These are phyloP conservation scores for Colletotrichum viniferum DNA, from an alignment of 2,329 filamentous ascomycete genomes.

Conservation along the genomic window DNA sequence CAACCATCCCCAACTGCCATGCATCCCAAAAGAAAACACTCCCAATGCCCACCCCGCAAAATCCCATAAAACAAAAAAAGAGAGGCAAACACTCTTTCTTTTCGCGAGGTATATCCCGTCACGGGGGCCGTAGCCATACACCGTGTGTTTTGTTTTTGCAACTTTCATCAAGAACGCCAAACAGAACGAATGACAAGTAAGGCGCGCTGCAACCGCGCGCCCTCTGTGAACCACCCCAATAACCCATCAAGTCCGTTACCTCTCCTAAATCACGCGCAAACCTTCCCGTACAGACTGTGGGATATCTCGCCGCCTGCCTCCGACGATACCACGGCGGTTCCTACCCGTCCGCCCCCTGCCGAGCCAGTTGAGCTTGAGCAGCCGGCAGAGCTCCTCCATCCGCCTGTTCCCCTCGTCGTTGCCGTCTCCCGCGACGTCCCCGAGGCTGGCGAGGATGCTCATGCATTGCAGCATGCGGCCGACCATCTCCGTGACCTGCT, in stretches of 20 bases:
- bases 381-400: conserved; percentile 82
- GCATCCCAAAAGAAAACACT: neutral
- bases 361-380: conserved; percentile 96
- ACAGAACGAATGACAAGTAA: neutral
- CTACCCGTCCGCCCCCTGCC: conserved; percentile 87
- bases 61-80: neutral
- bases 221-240: neutral
- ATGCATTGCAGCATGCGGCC: conserved; percentile 96
- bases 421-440: conserved; percentile 41
- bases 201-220: neutral
- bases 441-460: conserved; percentile 81
- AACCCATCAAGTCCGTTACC: neutral
- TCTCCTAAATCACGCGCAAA: conserved; percentile 38
- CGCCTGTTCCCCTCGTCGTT: conserved; percentile 76
- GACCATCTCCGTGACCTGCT: conserved; percentile 91
- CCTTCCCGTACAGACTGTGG: conserved; percentile 32
- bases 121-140: conserved; percentile 14
- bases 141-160: neutral
- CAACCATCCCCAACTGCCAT: neutral
- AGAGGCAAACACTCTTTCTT: conserved; percentile 14
- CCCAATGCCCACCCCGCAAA: neutral
- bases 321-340: conserved; percentile 89
- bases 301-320: conserved; percentile 58
- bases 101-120: conserved; percentile 6
- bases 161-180: neutral